These are phyloP conservation scores for Aureobasidium sp. DNA, from an alignment of 2,329 filamentous ascomycete genomes.

Conservation along the genomic window DNA sequence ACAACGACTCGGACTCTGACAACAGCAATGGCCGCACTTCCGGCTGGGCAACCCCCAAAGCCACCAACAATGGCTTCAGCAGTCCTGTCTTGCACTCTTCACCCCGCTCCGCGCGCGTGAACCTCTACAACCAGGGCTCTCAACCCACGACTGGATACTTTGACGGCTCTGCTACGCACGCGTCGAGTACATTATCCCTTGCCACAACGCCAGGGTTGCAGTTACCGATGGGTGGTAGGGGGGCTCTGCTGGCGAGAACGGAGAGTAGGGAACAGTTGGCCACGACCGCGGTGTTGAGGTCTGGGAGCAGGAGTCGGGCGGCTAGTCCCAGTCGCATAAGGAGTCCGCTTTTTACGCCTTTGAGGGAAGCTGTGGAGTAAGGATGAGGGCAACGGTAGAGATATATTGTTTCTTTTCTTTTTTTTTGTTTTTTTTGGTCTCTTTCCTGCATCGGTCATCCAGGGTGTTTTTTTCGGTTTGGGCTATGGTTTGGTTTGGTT, in stretches of 20 bases:
- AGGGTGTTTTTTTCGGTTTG: no score
- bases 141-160: not conserved
- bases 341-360: conserved; percentile 6
- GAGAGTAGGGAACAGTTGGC: conserved; percentile 73
- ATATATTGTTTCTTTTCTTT: no score
- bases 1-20: conserved; percentile 5
- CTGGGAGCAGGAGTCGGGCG: conserved; percentile 39
- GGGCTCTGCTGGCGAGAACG: conserved; percentile 66
- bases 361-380: not conserved
- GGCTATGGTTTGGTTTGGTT: no score
- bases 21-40: conserved; percentile 51
- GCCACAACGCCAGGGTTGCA: not conserved
- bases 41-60: conserved; percentile 58
- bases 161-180: not conserved
- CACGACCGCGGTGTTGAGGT: conserved; percentile 43
- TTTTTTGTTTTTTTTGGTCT: no score
- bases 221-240: conserved; percentile 24
- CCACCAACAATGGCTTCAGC: conserved; percentile 30
- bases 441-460: no score
- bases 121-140: conserved; percentile 23
- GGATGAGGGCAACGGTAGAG: not conserved
- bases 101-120: conserved; percentile 6
- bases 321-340: conserved; percentile 35
- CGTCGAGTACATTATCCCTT: not conserved
- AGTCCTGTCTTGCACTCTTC: conserved; percentile 12